Evolutionary conservation across 2,329 filamentous ascomycete genomes (phyloP).

Genomic region (Knufia petricola): DNA sequence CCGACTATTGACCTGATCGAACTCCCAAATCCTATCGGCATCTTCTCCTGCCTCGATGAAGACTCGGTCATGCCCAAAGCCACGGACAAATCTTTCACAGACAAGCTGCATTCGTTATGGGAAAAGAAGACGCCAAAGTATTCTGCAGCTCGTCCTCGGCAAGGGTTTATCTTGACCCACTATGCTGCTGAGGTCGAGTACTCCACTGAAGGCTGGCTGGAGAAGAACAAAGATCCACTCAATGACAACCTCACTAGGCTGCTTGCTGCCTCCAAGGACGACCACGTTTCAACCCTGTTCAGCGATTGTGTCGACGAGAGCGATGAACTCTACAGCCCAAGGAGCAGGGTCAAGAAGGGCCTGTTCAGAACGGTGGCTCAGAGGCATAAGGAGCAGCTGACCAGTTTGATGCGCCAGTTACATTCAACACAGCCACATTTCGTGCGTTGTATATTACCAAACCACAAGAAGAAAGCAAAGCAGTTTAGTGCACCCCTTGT

Average conservation of each 20-base stretch:
- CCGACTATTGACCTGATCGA: conserved; percentile 97
- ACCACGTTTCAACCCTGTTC: conserved; percentile 76
- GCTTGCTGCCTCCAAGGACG: conserved; percentile 69
- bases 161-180: conserved; percentile 92
- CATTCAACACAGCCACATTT: conserved; percentile 97
- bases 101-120: conserved; percentile 95
- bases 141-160: conserved; percentile 71
- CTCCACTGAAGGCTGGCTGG: conserved; percentile 85
- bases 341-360: conserved; percentile 87
- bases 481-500: conserved; percentile 87
- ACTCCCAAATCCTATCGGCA: conserved; percentile 90
- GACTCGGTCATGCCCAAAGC: conserved; percentile 99
- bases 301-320: conserved; percentile 75
- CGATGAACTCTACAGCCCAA: conserved; percentile 58
- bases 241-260: conserved; percentile 94
- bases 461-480: conserved; percentile 95
- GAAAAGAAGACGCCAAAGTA: conserved; percentile 94
- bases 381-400: conserved; percentile 94
- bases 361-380: conserved; percentile 95
- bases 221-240: conserved; percentile 97
- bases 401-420: conserved; percentile 86
- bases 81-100: conserved; percentile 91
- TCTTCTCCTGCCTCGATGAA: conserved; percentile 96
- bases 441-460: conserved; percentile 92
- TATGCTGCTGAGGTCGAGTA: conserved; percentile 98